Base-by-base conservation (phyloP, 768 basidiomycete genomes). In the Rickenella mellea region DNA sequence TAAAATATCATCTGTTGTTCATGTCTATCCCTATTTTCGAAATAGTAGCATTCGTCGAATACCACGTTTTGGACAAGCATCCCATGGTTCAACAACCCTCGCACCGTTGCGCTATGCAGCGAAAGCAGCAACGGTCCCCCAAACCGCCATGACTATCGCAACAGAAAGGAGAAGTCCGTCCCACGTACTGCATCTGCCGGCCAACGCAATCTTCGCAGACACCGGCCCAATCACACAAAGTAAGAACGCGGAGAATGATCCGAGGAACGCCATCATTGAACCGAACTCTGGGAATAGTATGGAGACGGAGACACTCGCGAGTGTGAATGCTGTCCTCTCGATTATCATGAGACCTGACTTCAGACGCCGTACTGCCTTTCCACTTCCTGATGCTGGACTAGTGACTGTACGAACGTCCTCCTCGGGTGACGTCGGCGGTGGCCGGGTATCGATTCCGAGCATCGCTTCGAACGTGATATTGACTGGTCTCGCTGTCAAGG, bases 231-330 rank as follows among this genome's bases (percentile, higher is more conserved):
- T 78, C 19, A 86, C 72, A 47, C 83, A 85, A 19, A 89, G 70
- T 43, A 68, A 43, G 47, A 77, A 78, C 0, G 89, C 84, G 27
- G 82, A 80, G 58, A 90, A 89, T n/a, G 87, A 81, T 2, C 93
- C 93, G 40, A 97, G 66, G 59, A 96, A 86, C 1, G 89, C 86
- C 85, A 92, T 90, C 60, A 83, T 66, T 4, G 78, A 70, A 48
- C 80, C 78, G 60, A 93, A 93, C 41, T 85, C 74, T 5, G 90
- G 90, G 17, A 92, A 59, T 40, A 74, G 56, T 44, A 90, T 81
- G 15, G 91, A 89, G 20, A 83, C 76, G 25, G 60, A 56, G 10
- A 88, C 79, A 19, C 82, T 73, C 26, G 80, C 52, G 8, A 69
- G 49, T 1, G 83, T 76, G 32, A 91, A 59, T 40, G 64, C 48